phyloP scores from a whole-genome alignment of 805 yeast species.

The Metschnikowia sp. region DNA sequence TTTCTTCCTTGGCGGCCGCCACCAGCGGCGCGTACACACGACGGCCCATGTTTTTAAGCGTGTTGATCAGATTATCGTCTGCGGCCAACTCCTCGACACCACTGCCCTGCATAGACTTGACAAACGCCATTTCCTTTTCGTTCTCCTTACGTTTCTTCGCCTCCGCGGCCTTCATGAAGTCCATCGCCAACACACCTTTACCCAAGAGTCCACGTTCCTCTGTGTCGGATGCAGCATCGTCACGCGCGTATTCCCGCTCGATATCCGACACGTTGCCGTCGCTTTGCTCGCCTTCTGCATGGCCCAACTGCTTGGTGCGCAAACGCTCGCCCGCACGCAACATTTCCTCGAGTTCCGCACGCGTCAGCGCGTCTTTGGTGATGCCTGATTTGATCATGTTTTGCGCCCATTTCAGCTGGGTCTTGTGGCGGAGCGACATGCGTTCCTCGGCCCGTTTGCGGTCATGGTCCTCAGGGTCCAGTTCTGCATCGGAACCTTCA shows the following conservation, averaged over 20 bases:
- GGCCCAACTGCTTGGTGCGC: slow-evolving; percentile 68
- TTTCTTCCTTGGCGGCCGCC: slow-evolving; percentile 33
- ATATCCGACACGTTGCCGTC: slow-evolving; percentile 50
- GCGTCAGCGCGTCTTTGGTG: slow-evolving; percentile 76
- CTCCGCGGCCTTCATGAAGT: slow-evolving; percentile 90
- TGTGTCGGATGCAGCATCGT: slow-evolving; percentile 32
- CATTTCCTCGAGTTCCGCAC: slow-evolving; percentile 95
- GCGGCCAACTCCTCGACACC: slow-evolving; percentile 41
- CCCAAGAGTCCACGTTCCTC: slow-evolving; percentile 48
- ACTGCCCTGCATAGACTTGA: slow-evolving; percentile 43
- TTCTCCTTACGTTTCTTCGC: slow-evolving; percentile 62
- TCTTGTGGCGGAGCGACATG: slow-evolving; percentile 87
- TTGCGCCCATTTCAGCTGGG: slow-evolving; percentile 86
- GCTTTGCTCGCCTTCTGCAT: slow-evolving; percentile 51
- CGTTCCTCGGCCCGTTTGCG: slow-evolving; percentile 83
- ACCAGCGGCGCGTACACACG: slow-evolving; percentile 72
- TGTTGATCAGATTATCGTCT: slow-evolving; percentile 43
- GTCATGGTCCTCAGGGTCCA: slow-evolving; percentile 60
- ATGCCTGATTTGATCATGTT: slow-evolving; percentile 86
- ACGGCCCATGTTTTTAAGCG: slow-evolving; percentile 68
- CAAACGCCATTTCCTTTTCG: slow-evolving; percentile 45
- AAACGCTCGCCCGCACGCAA: slow-evolving; percentile 79
- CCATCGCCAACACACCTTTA: slow-evolving; percentile 91
- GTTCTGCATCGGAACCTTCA: slow-evolving; percentile 53
- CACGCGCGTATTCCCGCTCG: slow-evolving; percentile 37